These are phyloP conservation scores for Styphnolobium japonicum DNA, from an alignment of 306 rosid species.

Conservation along the genomic window DNA sequence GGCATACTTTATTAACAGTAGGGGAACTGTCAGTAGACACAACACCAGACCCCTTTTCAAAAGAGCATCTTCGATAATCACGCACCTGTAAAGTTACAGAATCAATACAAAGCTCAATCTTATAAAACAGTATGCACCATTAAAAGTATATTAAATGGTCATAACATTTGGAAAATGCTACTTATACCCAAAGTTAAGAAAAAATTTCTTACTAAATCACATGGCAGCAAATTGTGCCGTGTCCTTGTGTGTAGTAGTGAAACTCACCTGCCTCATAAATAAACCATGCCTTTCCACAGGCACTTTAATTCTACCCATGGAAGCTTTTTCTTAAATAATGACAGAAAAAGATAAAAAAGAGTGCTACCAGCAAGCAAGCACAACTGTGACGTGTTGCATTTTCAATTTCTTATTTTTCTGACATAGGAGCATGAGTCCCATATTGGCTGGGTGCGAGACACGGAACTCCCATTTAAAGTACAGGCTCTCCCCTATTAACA, in stretches of 20 bases:
- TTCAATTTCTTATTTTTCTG: background rate
- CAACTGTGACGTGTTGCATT: background rate
- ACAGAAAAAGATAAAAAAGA: background rate
- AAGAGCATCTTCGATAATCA: slow-evolving; percentile 75
- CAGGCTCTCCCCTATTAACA: too few relatives aligned
- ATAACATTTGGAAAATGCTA: background rate
- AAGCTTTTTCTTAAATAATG: background rate
- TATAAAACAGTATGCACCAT: slow-evolving; percentile 9
- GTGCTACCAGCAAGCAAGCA: background rate
- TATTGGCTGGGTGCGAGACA: too few relatives aligned
- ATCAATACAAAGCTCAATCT: slow-evolving; percentile 20
- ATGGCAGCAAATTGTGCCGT: background rate
- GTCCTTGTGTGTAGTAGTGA: background rate
- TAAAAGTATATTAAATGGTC: slow-evolving; percentile 2
- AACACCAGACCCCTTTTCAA: slow-evolving; percentile 56
- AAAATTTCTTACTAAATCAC: background rate
- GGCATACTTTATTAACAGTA: slow-evolving; percentile 62
- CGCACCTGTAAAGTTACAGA: slow-evolving; percentile 58
- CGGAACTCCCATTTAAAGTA: too few relatives aligned
- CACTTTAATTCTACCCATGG: background rate
- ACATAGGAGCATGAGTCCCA: too few relatives aligned
- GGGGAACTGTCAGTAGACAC: slow-evolving; percentile 50
- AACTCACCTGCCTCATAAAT: background rate
- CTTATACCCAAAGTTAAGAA: background rate
- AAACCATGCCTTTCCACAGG: background rate